Base-by-base conservation (phyloP, 2,329 filamentous ascomycete species). In the Raffaelea albimanens region DNA sequence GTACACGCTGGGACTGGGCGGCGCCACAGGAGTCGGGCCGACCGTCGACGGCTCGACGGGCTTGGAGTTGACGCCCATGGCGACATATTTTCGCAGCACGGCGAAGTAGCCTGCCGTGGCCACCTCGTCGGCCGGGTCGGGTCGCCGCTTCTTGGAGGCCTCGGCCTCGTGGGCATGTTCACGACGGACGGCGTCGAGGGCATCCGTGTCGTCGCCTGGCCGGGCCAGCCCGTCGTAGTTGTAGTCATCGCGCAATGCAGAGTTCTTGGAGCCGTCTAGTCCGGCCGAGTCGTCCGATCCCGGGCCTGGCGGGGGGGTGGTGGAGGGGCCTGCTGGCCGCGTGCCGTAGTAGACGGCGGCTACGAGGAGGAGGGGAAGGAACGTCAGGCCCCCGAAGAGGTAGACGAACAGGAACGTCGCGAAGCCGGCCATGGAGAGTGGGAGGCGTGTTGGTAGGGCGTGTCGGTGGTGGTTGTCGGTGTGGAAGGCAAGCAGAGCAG, bases 1-100 rank as follows among this genome's bases (percentile, higher is more conserved):
- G 65, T 97, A 97, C 34, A 98, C 91, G 63, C 91, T 96, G 48
- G 86, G 89, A 59, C 88, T 95, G 48, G 89, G 85, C 39, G 85
- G 73, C 31, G 83, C 80, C 40, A 93, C 81, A 16, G 85, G 83
- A 45, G 77, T 67, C 48, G 85, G 82, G 18, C 87, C 88, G 13
- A 87, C 78, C 0, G 87, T 91, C 29, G 82, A 80, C 51, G 88
- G 79, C 67, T 95, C 90, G 50, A 91, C 89, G 5, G 90, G 89
- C 67, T 91, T 95, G 51, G 88, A 87, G 69, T 94, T 94, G 63
- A 95, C 83, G 39, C 89, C 90, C 61, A 89, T 88, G 39, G 90
- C 87, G 1, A 87, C 86, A 66, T 93, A 96, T 68, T 95, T 89
- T 61, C 90, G 80, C 61, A 87, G 94, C 16, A 96, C 88, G n/a